Evolutionary conservation across 441 rosid genomes (phyloP).

Genomic region (Rhodomyrtus psidioides): DNA sequence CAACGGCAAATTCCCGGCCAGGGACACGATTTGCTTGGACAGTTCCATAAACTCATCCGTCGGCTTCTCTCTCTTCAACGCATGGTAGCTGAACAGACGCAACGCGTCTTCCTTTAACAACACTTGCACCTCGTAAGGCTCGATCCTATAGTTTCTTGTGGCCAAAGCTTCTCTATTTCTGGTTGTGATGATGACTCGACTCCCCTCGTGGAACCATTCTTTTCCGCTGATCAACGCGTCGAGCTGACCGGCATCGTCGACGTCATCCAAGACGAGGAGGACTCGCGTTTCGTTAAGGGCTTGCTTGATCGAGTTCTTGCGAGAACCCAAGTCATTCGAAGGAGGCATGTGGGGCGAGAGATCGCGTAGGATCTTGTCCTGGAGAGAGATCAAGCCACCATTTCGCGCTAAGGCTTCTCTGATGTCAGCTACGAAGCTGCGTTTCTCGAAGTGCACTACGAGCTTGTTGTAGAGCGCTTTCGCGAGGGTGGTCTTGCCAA

Average conservation of each 20-base stretch:
- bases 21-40: conserved; percentile 31
- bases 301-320: conserved; percentile 11
- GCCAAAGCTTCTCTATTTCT: conserved; percentile 19
- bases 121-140: conserved; percentile 19
- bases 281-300: background rate
- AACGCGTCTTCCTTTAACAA: background rate
- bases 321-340: background rate
- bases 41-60: conserved; percentile 15
- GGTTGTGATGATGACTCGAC: conserved; percentile 34
- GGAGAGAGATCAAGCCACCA: conserved; percentile 21
- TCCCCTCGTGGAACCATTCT: conserved; percentile 26
- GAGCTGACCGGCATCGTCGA: conserved; percentile 17
- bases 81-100: conserved; percentile 44
- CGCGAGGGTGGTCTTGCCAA: conserved; percentile 61
- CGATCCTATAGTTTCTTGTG: background rate
- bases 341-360: background rate
- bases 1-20: conserved; percentile 38
- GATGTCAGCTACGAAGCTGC: conserved; percentile 34
- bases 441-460: conserved; percentile 6
- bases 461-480: conserved; percentile 44
- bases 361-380: background rate
- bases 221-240: conserved; percentile 10
- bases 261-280: conserved; percentile 30
- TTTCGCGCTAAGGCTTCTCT: conserved; percentile 25
- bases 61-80: conserved; percentile 40